Base-by-base conservation (phyloP, 2,329 filamentous ascomycete species). In the Cryphonectria carpinicola region DNA sequence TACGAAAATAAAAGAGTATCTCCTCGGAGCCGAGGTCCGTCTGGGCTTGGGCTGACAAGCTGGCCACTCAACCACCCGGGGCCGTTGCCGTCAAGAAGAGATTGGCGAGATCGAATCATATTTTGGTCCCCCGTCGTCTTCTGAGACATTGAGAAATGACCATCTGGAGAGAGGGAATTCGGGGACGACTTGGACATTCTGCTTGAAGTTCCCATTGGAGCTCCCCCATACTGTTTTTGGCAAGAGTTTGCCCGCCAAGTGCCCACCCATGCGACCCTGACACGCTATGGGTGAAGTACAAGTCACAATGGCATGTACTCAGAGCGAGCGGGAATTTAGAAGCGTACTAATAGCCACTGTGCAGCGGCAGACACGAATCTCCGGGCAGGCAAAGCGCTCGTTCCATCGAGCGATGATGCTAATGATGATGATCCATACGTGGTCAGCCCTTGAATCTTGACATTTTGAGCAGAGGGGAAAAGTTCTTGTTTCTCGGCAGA, bases 121-220 rank as follows among this genome's bases (percentile, higher is more conserved):
- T 17, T 56, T 5, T n/a, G 2, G 10, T 7, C n/a, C 49, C 10
- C n/a, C 49, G 49, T 25, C 19, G n/a, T 54, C 22, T 25, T 14
- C n/a, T 56, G 46, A 49, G 46, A 49, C 46, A 49, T 8, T 58
- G 54, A 35, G 54, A 58, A 28, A 58, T 19, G 13, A 32, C 5
- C 8, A 35, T 58, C 54, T 58, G 54, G 52, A 56, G 54, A 58
- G 46, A 49, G 46, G n/a, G 54, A 58, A 58, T 32, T 28, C 54
- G 54, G 54, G 54, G 54, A 49, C 54, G 54, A 25, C 54, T 32
- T 35, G 54, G 19, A 43, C 41, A 43, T 11, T n/a, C 7, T 25
- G 49, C 49, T 54, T 54, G 49, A 22, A 43, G 3, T 43, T 43
- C 13, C 13, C 41, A 17, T 43, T 4, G 8, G 2, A 6, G 43